Percentiles rank a stretch among this genome's conserved stretches.
Evolutionary conservation across 768 basidiomycete genomes (phyloP).

Genomic region (Xerocomellus chrysenteron): DNA sequence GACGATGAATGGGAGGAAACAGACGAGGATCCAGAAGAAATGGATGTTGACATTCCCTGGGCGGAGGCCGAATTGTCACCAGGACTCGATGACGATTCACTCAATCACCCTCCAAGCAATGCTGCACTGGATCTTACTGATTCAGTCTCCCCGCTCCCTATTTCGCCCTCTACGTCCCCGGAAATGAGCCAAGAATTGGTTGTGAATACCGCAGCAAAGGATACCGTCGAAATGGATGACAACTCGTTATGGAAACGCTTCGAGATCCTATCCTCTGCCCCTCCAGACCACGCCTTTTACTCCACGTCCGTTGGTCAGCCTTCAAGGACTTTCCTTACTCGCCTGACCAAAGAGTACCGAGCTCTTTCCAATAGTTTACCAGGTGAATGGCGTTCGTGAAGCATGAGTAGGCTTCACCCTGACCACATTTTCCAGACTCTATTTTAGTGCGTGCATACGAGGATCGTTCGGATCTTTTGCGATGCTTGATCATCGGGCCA

Average conservation of each 20-base stretch:
- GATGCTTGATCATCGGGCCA: constrained; percentile 88
- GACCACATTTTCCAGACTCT: constrained; percentile 50
- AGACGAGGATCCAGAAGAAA: constrained; percentile 35
- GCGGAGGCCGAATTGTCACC: constrained; percentile 24
- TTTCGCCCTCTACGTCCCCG: constrained; percentile 32
- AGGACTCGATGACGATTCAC: constrained; percentile 17
- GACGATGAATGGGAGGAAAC: constrained; percentile 43
- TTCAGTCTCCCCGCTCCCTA: constrained; percentile 24
- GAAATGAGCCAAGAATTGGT: constrained; percentile 33
- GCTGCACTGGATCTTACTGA: constrained; percentile 21
- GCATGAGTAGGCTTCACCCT: not conserved
- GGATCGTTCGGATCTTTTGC: constrained; percentile 81
- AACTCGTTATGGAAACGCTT: constrained; percentile 77
- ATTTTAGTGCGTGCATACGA: constrained; percentile 91
- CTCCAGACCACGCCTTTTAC: constrained; percentile 81
- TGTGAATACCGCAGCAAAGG: constrained; percentile 27
- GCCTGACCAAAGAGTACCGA: constrained; percentile 82
- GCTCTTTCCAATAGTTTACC: constrained; percentile 78
- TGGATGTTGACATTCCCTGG: constrained; percentile 37
- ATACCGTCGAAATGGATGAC: constrained; percentile 33
- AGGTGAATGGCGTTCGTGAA: constrained; percentile 47
- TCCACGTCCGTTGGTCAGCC: constrained; percentile 59
- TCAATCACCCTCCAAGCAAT: constrained; percentile 14
- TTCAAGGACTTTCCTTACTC: constrained; percentile 68
- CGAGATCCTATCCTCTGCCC: constrained; percentile 70